These are phyloP conservation scores for Diplodia seriata DNA, from an alignment of 2,329 filamentous ascomycete species.

Conservation along the genomic window DNA sequence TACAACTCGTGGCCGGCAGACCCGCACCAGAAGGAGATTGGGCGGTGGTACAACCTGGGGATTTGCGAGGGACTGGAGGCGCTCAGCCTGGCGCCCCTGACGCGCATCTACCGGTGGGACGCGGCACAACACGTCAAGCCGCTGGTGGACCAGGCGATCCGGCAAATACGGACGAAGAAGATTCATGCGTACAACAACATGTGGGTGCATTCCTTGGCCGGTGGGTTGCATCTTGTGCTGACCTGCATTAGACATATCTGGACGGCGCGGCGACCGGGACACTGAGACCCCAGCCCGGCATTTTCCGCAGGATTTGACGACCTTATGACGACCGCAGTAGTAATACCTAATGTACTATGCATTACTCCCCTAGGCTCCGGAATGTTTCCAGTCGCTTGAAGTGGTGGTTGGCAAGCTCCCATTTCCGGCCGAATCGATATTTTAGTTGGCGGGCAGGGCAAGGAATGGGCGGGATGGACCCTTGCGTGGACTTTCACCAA, in stretches of 20 bases:
- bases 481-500: constrained; percentile 31
- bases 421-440: constrained; percentile 32
- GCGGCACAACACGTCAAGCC: constrained; percentile 65
- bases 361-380: constrained; percentile 32
- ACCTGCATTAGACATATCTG: constrained; percentile 52
- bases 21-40: constrained; percentile 69
- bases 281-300: constrained; percentile 38
- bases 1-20: constrained; percentile 76
- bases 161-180: constrained; percentile 71
- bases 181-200: constrained; percentile 77
- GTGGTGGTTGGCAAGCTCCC: constrained; percentile 29
- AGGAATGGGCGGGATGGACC: constrained; percentile 24
- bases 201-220: constrained; percentile 61
- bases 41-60: constrained; percentile 83
- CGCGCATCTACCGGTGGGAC: constrained; percentile 67
- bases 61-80: constrained; percentile 76
- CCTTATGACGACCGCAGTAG: constrained; percentile 33
- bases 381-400: constrained; percentile 33
- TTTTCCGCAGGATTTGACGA: constrained; percentile 26
- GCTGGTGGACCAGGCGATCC: constrained; percentile 68
- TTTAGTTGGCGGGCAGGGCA: constrained; percentile 19
- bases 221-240: constrained; percentile 31
- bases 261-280: constrained; percentile 55
- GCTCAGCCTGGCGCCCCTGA: constrained; percentile 76
- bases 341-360: constrained; percentile 34